These are phyloP conservation scores for Cadophora luteo-olivacea DNA, from an alignment of 2,329 filamentous ascomycete species.

Conservation along the genomic window DNA sequence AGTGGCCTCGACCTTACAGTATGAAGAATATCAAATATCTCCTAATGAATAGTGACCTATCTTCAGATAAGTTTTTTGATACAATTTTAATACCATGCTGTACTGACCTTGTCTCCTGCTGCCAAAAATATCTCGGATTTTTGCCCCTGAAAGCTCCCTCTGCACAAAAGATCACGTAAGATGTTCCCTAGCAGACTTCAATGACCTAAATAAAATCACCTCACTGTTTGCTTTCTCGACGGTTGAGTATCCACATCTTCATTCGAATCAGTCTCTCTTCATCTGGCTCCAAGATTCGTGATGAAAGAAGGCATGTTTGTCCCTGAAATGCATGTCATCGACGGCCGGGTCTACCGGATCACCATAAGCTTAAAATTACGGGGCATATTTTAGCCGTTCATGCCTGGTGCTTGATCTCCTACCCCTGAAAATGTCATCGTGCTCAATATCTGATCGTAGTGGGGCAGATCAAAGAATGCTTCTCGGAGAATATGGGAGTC, in stretches of 20 bases:
- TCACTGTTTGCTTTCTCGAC: background rate
- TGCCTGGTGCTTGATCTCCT: background rate
- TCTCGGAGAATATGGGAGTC: no score
- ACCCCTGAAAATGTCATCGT: background rate
- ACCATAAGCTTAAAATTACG: slow-evolving; percentile 9
- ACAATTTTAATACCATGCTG: background rate
- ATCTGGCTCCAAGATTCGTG: background rate
- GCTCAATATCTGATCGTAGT: no score
- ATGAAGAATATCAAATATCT: background rate
- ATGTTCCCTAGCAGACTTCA: background rate
- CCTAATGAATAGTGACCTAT: background rate
- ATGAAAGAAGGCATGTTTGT: background rate
- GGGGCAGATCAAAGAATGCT: no score
- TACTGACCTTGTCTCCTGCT: background rate
- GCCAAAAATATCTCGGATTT: background rate
- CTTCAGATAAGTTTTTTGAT: background rate
- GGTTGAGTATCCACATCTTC: background rate
- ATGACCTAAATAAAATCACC: background rate
- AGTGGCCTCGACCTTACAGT: background rate
- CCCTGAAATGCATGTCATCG: background rate
- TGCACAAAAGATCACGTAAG: background rate
- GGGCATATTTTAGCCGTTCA: background rate
- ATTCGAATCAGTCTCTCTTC: background rate
- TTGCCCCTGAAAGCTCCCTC: background rate
- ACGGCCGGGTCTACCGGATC: background rate